Conservation (phyloP, 2,329 filamentous ascomycete species). For the Penicillium sp. region DNA sequence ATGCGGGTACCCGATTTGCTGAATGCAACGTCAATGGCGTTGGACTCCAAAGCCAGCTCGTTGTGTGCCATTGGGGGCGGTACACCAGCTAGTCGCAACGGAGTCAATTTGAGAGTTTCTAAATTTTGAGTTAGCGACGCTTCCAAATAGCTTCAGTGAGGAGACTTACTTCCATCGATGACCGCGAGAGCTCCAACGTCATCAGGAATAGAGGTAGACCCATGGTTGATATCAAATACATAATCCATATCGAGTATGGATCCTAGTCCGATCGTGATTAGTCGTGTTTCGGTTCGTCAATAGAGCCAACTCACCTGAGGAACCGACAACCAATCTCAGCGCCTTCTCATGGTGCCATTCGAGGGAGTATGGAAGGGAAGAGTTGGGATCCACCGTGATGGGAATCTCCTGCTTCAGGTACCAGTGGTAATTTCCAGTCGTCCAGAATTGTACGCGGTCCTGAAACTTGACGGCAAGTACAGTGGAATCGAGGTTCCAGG, state of each 20-base stretch:
- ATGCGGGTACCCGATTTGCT: constrained; percentile 62
- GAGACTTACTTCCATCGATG: constrained; percentile 67
- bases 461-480: constrained; percentile 76
- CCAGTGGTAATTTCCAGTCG: constrained; percentile 96
- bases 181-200: constrained; percentile 79
- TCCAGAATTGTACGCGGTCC: constrained; percentile 86
- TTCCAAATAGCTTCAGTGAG: neutral
- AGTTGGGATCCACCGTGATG: constrained; percentile 33
- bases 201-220: constrained; percentile 64
- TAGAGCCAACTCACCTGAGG: constrained; percentile 41
- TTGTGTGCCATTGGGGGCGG: constrained; percentile 90
- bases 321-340: constrained; percentile 60
- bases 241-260: constrained; percentile 62
- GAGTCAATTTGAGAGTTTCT: constrained; percentile 73
- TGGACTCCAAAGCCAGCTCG: constrained; percentile 61
- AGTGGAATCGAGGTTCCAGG: constrained; percentile 90
- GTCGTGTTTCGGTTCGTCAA: neutral
- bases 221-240: constrained; percentile 63
- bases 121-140: constrained; percentile 23
- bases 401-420: constrained; percentile 89
- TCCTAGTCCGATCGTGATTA: constrained; percentile 26
- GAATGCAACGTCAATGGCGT: constrained; percentile 71
- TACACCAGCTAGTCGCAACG: constrained; percentile 75
- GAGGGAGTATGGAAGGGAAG: constrained; percentile 30
- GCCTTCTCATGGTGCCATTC: constrained; percentile 84